Evolutionary conservation across 202 grass and related monocot species (phyloP), one percentile per base, ranked within the genome.

Genomic region (Dendrocalamus latiflorus): DNA sequence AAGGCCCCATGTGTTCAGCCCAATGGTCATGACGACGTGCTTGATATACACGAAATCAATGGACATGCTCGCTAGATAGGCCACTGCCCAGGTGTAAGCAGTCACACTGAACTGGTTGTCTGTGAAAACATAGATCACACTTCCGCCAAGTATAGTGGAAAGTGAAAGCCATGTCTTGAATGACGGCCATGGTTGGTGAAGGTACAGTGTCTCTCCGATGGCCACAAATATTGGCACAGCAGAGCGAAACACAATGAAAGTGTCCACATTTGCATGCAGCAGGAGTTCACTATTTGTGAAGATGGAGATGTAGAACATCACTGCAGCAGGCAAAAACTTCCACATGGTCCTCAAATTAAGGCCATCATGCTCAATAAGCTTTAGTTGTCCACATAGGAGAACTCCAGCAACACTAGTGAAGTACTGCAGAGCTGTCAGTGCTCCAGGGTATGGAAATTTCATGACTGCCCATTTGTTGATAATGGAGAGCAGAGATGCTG

Each of bases 401-500:
- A 97, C 94, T 70, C 94, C 94, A 68, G 86, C 71, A 81, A 92
- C 87, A 65, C 87, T 91, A 21, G 91, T 94, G 21, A 93, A 80
- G 65, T 97, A 97, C 41, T 97, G 94, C 13, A 97, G 63, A 62
- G 94, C 94, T 86, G 94, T 97, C 78, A 97, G 81, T 43, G 91
- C 91, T 78, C 91, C 91, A 44, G 91, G 94, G 79, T 97, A 97
- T 6, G 89, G 89, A 88, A 97, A 97, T 76, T 97, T 94, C 82
- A 84, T 97, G 82, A 97, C 1, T 63, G 94, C 94, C 89, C 89
- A 97, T 97, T 97, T 97, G 86, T 97, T 97, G 83, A 97, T 94
- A 75, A 97, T 97, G 75, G 91, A 94, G 24, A 97, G 90, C 50
- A 97, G 61, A 51, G 91, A 92, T 47, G 94, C 91, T 10, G 91